Evolutionary conservation across 352 stramenopile species (phyloP), one percentile per base, ranked within the genome.

Genomic region (Phytophthora parvispora): DNA sequence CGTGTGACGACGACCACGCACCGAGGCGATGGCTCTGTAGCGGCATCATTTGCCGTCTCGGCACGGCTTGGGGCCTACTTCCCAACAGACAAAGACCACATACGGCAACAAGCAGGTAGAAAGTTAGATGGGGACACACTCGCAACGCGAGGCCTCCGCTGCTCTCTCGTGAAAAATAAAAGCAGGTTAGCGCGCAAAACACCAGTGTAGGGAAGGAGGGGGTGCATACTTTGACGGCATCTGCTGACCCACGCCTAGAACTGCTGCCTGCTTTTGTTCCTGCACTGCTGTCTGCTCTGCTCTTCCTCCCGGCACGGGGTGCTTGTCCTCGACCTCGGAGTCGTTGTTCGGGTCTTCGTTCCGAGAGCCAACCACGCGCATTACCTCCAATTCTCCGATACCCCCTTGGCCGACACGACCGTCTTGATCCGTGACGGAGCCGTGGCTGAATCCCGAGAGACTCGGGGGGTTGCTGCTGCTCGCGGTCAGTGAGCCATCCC

Each of bases 161-260:
- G n/a, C n/a, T n/a, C n/a, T n/a, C n/a, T n/a, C n/a, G n/a, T n/a
- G n/a, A n/a, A n/a, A n/a, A n/a, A n/a, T n/a, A n/a, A n/a, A n/a
- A n/a, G 31, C 31, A n/a, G 22, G 42, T 66, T 67, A 60, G 36
- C 28, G n/a, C 50, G 27, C 49, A 54, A 58, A 34, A 60, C 18
- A 38, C 25, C 18, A 64, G 42, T 55, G 22, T 54, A 68, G 32
- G 27, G 45, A 52, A 32, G 4, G 42, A 48, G 34, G 27, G 52
- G 47, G 8, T 51, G 34, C 64, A 51, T 77, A 74, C 69, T 67
- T 70, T 60, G 40, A 25, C 31, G 40, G 52, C 51, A 56, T 56
- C 34, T 67, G 67, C 34, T 62, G 62, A 34, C 24, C 25, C 18
- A 49, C 10, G 25, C 9, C 47, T 67, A 43, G 29, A 52, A 28